Conservation (phyloP, 352 stramenopile genomes). For the Saprolegnia parasitica region DNA sequence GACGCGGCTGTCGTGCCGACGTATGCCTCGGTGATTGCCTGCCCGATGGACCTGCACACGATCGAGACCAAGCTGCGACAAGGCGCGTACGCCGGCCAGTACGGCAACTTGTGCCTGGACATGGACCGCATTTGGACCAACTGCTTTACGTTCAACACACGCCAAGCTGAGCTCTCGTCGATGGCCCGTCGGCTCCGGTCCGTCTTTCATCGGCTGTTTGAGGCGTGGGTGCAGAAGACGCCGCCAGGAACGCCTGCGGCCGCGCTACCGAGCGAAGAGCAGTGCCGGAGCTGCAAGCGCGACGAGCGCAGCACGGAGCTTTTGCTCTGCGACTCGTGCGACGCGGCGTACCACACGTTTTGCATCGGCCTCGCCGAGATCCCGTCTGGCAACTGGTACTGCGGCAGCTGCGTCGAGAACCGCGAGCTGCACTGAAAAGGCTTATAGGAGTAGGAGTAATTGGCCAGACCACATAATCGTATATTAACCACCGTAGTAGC, state of each 20-base stretch:
- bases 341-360: slow-evolving; percentile 78
- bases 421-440: slow-evolving; percentile 8
- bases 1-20: slow-evolving; percentile 31
- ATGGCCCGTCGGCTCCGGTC: slow-evolving; percentile 64
- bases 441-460: no score
- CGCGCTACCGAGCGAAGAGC: slow-evolving; percentile 59
- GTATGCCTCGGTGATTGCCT: slow-evolving; percentile 16
- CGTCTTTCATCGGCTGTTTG: slow-evolving; percentile 75
- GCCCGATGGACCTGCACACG: slow-evolving; percentile 31
- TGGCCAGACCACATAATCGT: no score
- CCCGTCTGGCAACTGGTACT: slow-evolving; percentile 76
- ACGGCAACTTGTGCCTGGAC: slow-evolving; percentile 52
- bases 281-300: slow-evolving; percentile 58
- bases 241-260: slow-evolving; percentile 45
- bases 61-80: slow-evolving; percentile 27
- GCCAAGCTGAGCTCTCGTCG: slow-evolving; percentile 76
- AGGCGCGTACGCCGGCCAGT: slow-evolving; percentile 56
- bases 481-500: no score
- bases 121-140: slow-evolving; percentile 80
- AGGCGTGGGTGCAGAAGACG: slow-evolving; percentile 62
- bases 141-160: slow-evolving; percentile 78
- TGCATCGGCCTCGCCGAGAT: slow-evolving; percentile 63
- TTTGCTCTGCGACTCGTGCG: slow-evolving; percentile 80
- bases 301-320: slow-evolving; percentile 67
- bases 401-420: slow-evolving; percentile 45